These are phyloP conservation scores for Colletotrichum coccodes DNA, from an alignment of 2,329 filamentous ascomycete species.

Conservation along the genomic window DNA sequence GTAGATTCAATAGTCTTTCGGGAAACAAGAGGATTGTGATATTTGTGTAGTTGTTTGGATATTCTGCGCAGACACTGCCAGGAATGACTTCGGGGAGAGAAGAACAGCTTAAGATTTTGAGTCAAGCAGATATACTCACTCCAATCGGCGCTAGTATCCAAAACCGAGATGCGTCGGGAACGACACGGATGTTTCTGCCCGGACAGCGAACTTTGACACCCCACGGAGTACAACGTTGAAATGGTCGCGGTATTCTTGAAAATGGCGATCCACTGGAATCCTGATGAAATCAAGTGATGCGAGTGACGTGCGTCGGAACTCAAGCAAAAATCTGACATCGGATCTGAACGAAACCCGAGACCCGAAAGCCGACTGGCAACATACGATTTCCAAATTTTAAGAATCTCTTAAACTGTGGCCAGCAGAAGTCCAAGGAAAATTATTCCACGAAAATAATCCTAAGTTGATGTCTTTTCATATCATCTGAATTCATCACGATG, in stretches of 20 bases:
- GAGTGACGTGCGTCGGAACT: background rate
- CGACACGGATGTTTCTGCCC: background rate
- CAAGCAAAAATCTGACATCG: slow-evolving; percentile 4
- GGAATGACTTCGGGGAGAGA: too few relatives aligned
- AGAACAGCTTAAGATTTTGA: background rate
- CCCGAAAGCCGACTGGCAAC: slow-evolving; percentile 25
- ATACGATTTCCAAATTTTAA: background rate
- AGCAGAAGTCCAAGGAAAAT: background rate
- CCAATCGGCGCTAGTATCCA: background rate
- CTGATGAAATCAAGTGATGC: background rate
- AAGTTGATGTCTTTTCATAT: background rate
- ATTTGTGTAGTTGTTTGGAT: background rate
- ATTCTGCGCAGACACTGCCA: too few relatives aligned
- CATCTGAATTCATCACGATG: background rate
- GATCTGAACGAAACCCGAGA: slow-evolving; percentile 14
- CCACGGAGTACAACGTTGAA: background rate
- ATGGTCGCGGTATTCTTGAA: background rate
- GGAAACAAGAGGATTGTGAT: background rate
- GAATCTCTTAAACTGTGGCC: background rate
- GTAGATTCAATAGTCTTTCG: background rate
- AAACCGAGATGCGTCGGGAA: slow-evolving; percentile 1
- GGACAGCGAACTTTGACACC: background rate
- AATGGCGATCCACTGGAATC: background rate
- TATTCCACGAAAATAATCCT: background rate
- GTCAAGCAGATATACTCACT: background rate